These are phyloP conservation scores for Telfairia occidentalis DNA, from an alignment of 331 rosid genomes.

Conservation along the genomic window DNA sequence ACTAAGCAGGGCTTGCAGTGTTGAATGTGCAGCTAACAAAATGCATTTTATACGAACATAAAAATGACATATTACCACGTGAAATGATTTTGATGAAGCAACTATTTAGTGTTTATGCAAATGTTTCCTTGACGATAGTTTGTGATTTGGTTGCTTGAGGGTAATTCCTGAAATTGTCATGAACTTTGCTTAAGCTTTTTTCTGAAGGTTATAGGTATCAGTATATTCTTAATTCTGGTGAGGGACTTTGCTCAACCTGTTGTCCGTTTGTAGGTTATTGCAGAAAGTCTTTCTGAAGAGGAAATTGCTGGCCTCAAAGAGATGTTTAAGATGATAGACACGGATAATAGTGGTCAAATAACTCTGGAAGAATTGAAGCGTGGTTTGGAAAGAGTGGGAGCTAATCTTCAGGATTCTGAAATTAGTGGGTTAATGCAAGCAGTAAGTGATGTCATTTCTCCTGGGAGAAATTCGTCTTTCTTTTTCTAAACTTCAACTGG, in stretches of 20 bases:
- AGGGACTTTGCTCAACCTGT: constrained; percentile 18
- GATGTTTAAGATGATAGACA: constrained; percentile 82
- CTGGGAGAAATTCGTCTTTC: not conserved
- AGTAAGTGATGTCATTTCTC: constrained; percentile 31
- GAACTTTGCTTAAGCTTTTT: not conserved
- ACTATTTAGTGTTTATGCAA: not conserved
- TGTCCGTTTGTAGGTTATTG: constrained; percentile 51
- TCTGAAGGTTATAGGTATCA: not conserved
- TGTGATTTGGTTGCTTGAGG: not conserved
- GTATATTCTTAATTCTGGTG: not conserved
- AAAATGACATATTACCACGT: not conserved
- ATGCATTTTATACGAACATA: not conserved
- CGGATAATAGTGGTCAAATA: constrained; percentile 77
- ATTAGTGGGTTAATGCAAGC: constrained; percentile 68
- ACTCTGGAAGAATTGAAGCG: constrained; percentile 69
- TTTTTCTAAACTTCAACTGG: not conserved
- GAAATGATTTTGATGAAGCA: not conserved
- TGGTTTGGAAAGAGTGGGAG: constrained; percentile 74
- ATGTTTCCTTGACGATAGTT: not conserved
- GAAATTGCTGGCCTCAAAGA: constrained; percentile 83
- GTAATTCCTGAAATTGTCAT: not conserved
- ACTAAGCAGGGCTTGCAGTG: not conserved
- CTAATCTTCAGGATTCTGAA: constrained; percentile 64
- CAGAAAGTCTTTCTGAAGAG: constrained; percentile 75
- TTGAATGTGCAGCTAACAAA: not conserved